These are phyloP conservation scores for Paracamarosporium sp. DNA, from an alignment of 2,329 filamentous ascomycete genomes.

Conservation along the genomic window DNA sequence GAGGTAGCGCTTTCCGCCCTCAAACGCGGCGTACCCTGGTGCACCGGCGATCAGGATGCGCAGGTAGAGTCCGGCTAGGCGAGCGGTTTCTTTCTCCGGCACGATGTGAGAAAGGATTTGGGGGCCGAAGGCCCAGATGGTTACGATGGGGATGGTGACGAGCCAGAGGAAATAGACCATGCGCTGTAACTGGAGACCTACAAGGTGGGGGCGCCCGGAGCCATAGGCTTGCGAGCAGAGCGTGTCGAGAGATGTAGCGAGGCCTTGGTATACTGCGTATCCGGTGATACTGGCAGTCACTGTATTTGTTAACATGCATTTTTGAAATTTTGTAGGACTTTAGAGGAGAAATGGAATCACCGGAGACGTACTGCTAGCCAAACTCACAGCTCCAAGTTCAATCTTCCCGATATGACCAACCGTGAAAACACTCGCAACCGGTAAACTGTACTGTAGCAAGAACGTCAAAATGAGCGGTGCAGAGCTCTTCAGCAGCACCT, in stretches of 20 bases:
- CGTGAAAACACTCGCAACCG: slow-evolving; percentile 56
- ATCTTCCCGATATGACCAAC: slow-evolving; percentile 58
- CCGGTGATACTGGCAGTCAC: slow-evolving; percentile 58
- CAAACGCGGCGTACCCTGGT: slow-evolving; percentile 78
- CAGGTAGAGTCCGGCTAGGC: slow-evolving; percentile 76
- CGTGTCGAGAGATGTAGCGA: slow-evolving; percentile 89
- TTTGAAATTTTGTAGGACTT: too few relatives aligned
- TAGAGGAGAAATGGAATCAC: not conserved
- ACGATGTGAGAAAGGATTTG: slow-evolving; percentile 69
- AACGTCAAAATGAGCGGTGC: slow-evolving; percentile 55
- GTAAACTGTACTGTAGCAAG: slow-evolving; percentile 56
- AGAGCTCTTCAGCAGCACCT: slow-evolving; percentile 70
- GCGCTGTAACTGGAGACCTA: slow-evolving; percentile 81
- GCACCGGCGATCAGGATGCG: slow-evolving; percentile 73
- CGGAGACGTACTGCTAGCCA: slow-evolving; percentile 46
- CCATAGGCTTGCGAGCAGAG: slow-evolving; percentile 94
- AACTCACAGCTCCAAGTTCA: slow-evolving; percentile 55
- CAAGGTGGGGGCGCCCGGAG: slow-evolving; percentile 85
- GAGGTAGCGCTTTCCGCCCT: slow-evolving; percentile 82
- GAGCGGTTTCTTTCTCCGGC: slow-evolving; percentile 73
- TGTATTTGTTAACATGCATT: slow-evolving; percentile 13
- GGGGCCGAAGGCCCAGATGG: slow-evolving; percentile 74
- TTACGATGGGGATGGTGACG: slow-evolving; percentile 73
- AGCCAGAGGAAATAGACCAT: slow-evolving; percentile 80
- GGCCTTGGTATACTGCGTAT: slow-evolving; percentile 61